These are phyloP conservation scores for Carex parvula DNA, from an alignment of 176 grass and related monocot species.

Conservation along the genomic window DNA sequence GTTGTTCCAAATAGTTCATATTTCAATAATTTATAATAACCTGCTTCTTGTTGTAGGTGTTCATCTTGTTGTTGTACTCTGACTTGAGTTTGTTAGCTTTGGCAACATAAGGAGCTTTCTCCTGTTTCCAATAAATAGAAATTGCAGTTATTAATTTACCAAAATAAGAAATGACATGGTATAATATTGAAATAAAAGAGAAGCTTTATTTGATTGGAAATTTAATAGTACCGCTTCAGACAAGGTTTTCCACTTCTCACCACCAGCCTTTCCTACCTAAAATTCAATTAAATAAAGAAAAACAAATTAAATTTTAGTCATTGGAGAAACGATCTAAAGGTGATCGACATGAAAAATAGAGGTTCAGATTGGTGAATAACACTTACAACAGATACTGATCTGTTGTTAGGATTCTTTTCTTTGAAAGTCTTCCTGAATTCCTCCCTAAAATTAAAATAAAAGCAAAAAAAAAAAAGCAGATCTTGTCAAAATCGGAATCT, in stretches of 20 bases:
- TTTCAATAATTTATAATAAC: slow-evolving; percentile 17
- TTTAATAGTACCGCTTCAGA: slow-evolving; percentile 48
- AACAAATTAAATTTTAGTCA: neutral
- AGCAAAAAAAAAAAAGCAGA: neutral
- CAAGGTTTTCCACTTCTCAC: slow-evolving; percentile 91
- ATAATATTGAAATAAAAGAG: neutral
- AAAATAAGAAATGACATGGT: neutral
- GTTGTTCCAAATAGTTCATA: neutral
- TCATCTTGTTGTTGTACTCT: slow-evolving; percentile 70
- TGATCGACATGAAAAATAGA: neutral
- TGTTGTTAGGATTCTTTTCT: slow-evolving; percentile 96
- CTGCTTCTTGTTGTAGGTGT: slow-evolving; percentile 70
- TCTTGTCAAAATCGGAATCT: neutral
- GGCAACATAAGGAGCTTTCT: slow-evolving; percentile 71
- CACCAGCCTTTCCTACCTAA: slow-evolving; percentile 87
- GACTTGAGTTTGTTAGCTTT: slow-evolving; percentile 88
- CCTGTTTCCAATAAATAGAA: slow-evolving; percentile 27
- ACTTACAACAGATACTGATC: slow-evolving; percentile 74
- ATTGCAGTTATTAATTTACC: neutral
- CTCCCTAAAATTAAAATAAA: slow-evolving; percentile 43
- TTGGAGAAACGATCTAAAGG: neutral
- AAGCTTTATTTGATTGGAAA: neutral
- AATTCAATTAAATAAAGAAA: slow-evolving; percentile 5
- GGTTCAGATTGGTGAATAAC: neutral
- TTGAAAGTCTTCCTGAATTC: slow-evolving; percentile 90